Conservation (phyloP, 331 rosid genomes). For the Quercus lobata region DNA sequence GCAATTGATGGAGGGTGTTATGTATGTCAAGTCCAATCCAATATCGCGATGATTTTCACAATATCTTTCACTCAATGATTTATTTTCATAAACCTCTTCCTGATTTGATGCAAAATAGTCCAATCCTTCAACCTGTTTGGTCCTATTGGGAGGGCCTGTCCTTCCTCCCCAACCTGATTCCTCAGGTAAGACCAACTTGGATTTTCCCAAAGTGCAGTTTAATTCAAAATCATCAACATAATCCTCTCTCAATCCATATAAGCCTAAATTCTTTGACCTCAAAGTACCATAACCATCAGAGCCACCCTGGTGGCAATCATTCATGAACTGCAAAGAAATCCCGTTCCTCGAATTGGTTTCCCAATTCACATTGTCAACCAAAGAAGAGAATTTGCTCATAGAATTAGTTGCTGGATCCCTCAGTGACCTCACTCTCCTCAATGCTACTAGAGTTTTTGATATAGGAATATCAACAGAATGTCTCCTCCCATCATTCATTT, state of each 20-base stretch:
- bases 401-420: slow-evolving; percentile 88
- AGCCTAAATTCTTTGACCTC: slow-evolving; percentile 32
- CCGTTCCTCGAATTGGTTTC: slow-evolving; percentile 51
- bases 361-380: slow-evolving; percentile 66
- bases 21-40: slow-evolving; percentile 35
- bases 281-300: slow-evolving; percentile 25
- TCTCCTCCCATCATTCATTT: slow-evolving; percentile 73
- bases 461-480: slow-evolving; percentile 91
- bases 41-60: slow-evolving; percentile 35
- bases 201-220: slow-evolving; percentile 26
- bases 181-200: slow-evolving; percentile 31
- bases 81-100: slow-evolving; percentile 26
- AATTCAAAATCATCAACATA: slow-evolving; percentile 35
- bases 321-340: slow-evolving; percentile 49
- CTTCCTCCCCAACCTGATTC: slow-evolving; percentile 16
- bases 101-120: slow-evolving; percentile 22
- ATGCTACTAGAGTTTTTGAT: slow-evolving; percentile 66
- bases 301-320: slow-evolving; percentile 38
- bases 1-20: slow-evolving; percentile 28
- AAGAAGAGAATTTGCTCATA: slow-evolving; percentile 56
- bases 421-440: slow-evolving; percentile 84
- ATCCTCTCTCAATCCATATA: slow-evolving; percentile 26
- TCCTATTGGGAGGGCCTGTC: not conserved
- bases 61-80: slow-evolving; percentile 40
- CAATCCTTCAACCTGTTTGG: slow-evolving; percentile 29